A percentile compares a stretch with the other conserved stretches of the same genome.
Conservation (phyloP, 1,284 basidiomycete species). For the Calocybe gambosa region DNA sequence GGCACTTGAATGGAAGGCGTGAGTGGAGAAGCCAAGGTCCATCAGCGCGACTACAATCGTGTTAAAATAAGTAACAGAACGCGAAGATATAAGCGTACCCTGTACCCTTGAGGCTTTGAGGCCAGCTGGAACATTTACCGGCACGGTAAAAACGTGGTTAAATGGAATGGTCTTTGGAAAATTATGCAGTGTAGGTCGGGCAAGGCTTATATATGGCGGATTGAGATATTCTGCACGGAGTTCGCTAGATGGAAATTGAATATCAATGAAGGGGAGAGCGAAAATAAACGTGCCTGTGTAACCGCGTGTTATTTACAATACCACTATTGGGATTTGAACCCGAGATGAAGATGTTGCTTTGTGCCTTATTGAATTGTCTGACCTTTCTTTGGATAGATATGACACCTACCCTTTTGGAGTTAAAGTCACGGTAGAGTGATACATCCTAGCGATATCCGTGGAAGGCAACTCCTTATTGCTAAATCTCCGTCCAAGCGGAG, state of each 20-base stretch:
- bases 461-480: constrained; percentile 39
- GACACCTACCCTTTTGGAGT: constrained; percentile 30
- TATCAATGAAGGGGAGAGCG: neutral
- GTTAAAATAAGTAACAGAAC: neutral
- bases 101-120: constrained; percentile 27
- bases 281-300: constrained; percentile 22
- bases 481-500: constrained; percentile 42
- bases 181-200: constrained; percentile 31
- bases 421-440: constrained; percentile 38
- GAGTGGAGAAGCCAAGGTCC: constrained; percentile 43
- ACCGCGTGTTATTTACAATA: constrained; percentile 26
- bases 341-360: constrained; percentile 38
- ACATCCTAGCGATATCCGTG: constrained; percentile 38
- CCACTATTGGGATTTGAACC: constrained; percentile 43
- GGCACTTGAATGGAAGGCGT: constrained; percentile 40
- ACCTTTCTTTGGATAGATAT: neutral
- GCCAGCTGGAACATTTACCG: constrained; percentile 26
- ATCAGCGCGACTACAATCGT: constrained; percentile 31
- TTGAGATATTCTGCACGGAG: constrained; percentile 43
- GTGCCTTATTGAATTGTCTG: neutral
- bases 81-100: constrained; percentile 21
- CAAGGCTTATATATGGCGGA: constrained; percentile 37
- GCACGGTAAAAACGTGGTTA: constrained; percentile 31
- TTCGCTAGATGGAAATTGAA: constrained; percentile 27
- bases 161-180: constrained; percentile 36